A percentile compares a stretch with the other conserved stretches of the same genome.
Evolutionary conservation across 306 rosid genomes (phyloP).

Genomic region (Betula pendula): DNA sequence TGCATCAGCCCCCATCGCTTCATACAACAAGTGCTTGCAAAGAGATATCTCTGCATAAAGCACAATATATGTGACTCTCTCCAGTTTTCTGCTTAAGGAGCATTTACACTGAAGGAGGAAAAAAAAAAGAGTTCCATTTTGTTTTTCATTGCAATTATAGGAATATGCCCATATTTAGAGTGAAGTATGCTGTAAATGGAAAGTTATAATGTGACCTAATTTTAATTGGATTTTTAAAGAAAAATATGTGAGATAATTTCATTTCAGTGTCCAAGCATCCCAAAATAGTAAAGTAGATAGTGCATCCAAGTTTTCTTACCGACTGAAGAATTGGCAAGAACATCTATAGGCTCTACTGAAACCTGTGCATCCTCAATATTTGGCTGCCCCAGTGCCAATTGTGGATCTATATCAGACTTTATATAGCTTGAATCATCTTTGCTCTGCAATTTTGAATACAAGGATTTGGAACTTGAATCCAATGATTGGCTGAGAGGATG

Average conservation of each 20-base stretch:
- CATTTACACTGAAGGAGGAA: conserved; percentile 19
- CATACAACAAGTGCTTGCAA: conserved; percentile 28
- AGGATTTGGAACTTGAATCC: conserved; percentile 48
- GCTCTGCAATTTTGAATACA: conserved; percentile 30
- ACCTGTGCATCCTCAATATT: conserved; percentile 29
- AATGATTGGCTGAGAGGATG: conserved; percentile 57
- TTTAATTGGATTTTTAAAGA: neutral
- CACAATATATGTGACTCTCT: conserved; percentile 26
- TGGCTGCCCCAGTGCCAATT: conserved; percentile 33
- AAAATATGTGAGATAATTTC: neutral
- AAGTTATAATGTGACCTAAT: neutral
- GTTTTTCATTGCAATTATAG: conserved; percentile 18
- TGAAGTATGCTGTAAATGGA: neutral
- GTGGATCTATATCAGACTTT: conserved; percentile 38
- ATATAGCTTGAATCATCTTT: conserved; percentile 38
- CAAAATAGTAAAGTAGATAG: conserved; percentile 12
- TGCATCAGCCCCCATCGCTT: conserved; percentile 33
- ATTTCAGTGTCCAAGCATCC: conserved; percentile 16
- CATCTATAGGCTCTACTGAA: conserved; percentile 43
- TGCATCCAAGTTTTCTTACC: conserved; percentile 49
- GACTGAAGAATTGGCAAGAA: conserved; percentile 32
- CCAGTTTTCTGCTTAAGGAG: conserved; percentile 24
- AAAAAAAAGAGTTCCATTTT: conserved; percentile 24
- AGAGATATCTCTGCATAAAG: conserved; percentile 36
- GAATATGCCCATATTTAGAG: conserved; percentile 12